Evolutionary conservation across 2,329 filamentous ascomycete genomes (phyloP).

Genomic region (Colletotrichum gigasporum): DNA sequence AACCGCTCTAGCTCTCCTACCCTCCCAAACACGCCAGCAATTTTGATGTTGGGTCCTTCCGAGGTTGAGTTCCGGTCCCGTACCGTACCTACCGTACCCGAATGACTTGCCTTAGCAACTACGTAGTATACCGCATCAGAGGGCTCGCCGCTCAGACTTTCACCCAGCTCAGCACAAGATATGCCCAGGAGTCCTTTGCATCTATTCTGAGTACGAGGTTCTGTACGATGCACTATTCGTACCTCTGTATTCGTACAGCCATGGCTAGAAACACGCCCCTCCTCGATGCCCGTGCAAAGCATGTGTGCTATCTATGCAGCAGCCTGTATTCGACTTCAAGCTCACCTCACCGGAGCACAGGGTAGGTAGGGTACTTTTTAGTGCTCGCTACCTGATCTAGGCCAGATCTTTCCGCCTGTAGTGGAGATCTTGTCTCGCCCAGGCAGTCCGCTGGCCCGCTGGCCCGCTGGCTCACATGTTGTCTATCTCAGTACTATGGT

Average conservation of each 20-base stretch:
- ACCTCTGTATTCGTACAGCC: too few species aligned
- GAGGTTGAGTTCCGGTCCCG: background rate
- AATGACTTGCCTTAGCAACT: background rate
- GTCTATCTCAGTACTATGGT: too few species aligned
- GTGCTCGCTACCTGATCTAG: background rate
- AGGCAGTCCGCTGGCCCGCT: too few species aligned
- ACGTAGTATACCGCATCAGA: background rate
- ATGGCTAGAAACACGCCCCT: slow-evolving; percentile 12
- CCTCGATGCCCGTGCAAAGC: background rate
- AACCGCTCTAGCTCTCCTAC: slow-evolving; percentile 1
- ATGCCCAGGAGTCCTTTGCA: background rate
- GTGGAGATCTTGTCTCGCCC: too few species aligned
- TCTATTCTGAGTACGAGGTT: slow-evolving; percentile 26
- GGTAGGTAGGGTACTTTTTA: background rate
- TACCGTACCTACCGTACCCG: background rate
- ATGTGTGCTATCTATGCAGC: background rate
- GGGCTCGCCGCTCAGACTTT: slow-evolving; percentile 7
- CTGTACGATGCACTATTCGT: slow-evolving; percentile 3
- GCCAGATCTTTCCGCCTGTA: too few species aligned
- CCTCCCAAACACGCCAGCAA: slow-evolving; percentile 23
- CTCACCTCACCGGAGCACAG: background rate
- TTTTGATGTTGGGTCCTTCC: background rate
- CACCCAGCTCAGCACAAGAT: too few species aligned
- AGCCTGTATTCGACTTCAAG: too few species aligned
- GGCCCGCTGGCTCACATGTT: background rate